Evolutionary conservation across 768 basidiomycete genomes (phyloP), one percentile per base, ranked within the genome.

Genomic region (Boletus insuetus): DNA sequence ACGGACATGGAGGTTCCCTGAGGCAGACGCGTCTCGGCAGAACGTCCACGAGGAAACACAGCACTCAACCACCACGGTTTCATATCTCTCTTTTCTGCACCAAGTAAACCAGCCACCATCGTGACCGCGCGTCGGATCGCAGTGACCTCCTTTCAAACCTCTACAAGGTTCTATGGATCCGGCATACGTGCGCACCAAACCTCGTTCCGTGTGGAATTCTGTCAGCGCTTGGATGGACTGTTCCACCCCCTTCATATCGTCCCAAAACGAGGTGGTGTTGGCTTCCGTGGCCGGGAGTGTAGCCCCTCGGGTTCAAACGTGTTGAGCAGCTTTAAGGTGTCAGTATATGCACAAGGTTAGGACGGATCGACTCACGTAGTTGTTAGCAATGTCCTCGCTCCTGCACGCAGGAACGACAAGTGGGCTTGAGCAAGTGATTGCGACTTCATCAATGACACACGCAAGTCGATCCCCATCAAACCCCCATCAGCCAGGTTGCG

Each of bases 41-140:
- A 82, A 19, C 59, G 55, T 3, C 82, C 82, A 20, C 69, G 66
- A 0, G 85, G 84, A 60, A 82, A 85, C 8, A 89, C 82, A 31
- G 78, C 82, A 46, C 77, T 82, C 54, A 91, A 82, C 88, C 88
- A 92, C 86, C 88, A 92, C 34, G 79, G 79, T 66, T 90, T 90
- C 60, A 60, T 62, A 14, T 26, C 49, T 17, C 62, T 43, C 19
- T 64, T 60, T 7, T 66, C 51, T 41, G 49, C 61, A 6, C 42
- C 56, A 31, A 74, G 56, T 13, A 58, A 46, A 2, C 55, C 51
- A 3, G 67, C 51, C 13, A 88, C 71, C 6, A 48, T 44, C 2
- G 61, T 64, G 61, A 94, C 79, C 3, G 89, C 88, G 12, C 70
- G 71, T 46, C 87, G 74, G 58, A 92, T 84, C 14, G 86, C 87